Evolutionary conservation across 192 early-diverging fungal species (phyloP).

Genomic region (Podila epigama): DNA sequence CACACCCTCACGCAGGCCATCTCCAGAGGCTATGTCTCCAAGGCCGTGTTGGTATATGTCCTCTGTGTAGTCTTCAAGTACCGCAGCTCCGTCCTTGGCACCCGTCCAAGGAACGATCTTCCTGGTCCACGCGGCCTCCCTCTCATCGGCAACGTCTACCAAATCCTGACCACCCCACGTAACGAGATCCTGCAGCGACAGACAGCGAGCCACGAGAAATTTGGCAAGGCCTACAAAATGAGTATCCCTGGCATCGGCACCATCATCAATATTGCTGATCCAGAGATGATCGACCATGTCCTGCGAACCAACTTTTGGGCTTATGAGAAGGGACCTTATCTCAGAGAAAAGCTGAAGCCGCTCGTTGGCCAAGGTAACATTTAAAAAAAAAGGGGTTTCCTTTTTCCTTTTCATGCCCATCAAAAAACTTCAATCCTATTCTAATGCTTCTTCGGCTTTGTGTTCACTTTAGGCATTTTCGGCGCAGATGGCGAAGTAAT

Average conservation of each 20-base stretch:
- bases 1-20: slow-evolving; percentile 4
- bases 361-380: slow-evolving; percentile 39
- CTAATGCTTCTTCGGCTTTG: background rate
- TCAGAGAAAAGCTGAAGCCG: slow-evolving; percentile 15
- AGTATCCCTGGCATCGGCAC: slow-evolving; percentile 27
- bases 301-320: slow-evolving; percentile 46
- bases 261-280: slow-evolving; percentile 24
- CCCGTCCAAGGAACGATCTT: slow-evolving; percentile 14
- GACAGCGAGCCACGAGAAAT: slow-evolving; percentile 14
- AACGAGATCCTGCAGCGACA: slow-evolving; percentile 28
- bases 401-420: background rate
- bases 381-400: background rate
- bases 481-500: slow-evolving; percentile 41
- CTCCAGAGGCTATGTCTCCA: slow-evolving; percentile 12
- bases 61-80: slow-evolving; percentile 31
- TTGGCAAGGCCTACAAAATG: slow-evolving; percentile 27
- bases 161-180: slow-evolving; percentile 4
- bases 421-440: background rate
- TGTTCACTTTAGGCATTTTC: slow-evolving; percentile 26
- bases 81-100: slow-evolving; percentile 21
- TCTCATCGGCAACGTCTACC: slow-evolving; percentile 26
- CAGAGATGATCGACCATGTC: slow-evolving; percentile 37
- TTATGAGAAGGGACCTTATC: slow-evolving; percentile 34
- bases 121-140: slow-evolving; percentile 23
- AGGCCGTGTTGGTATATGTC: slow-evolving; percentile 14